Evolutionary conservation across 495 filamentous ascomycete genomes (phyloP).

Genomic region (Podospora pseudocomata): DNA sequence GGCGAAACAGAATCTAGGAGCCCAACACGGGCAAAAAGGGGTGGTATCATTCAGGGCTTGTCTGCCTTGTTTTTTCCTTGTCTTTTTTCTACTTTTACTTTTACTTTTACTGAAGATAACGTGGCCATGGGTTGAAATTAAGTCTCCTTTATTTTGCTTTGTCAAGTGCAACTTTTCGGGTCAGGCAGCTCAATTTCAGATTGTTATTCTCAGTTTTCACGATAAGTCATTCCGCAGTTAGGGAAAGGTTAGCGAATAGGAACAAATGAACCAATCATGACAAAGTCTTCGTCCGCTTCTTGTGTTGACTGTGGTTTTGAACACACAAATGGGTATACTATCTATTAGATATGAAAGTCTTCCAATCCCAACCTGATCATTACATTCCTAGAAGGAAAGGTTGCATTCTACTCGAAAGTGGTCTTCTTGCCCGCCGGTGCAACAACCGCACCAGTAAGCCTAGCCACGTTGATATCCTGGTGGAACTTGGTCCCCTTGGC

Average conservation of each 20-base stretch:
- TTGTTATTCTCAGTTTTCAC: background rate
- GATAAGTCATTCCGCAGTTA: background rate
- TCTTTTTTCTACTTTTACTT: background rate
- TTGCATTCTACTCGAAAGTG: constrained; percentile 56
- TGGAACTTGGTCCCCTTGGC: constrained; percentile 17
- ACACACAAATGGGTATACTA: background rate
- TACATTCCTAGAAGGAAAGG: background rate
- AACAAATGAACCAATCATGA: background rate
- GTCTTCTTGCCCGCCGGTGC: constrained; percentile 78
- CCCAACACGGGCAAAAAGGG: background rate
- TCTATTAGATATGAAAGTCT: background rate
- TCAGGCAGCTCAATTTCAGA: background rate
- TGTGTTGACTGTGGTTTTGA: background rate
- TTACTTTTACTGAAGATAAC: background rate
- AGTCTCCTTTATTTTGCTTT: background rate
- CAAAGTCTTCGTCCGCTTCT: too few relatives aligned
- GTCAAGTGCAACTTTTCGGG: background rate
- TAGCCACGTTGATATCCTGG: constrained; percentile 41
- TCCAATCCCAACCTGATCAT: background rate
- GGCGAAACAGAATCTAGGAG: background rate
- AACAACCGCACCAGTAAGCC: constrained; percentile 71
- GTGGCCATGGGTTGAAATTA: background rate
- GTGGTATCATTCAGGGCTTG: background rate
- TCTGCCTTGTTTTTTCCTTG: background rate
- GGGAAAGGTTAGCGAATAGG: background rate